These are phyloP conservation scores for Cercospora canescens DNA, from an alignment of 2,329 filamentous ascomycete genomes.

Conservation along the genomic window DNA sequence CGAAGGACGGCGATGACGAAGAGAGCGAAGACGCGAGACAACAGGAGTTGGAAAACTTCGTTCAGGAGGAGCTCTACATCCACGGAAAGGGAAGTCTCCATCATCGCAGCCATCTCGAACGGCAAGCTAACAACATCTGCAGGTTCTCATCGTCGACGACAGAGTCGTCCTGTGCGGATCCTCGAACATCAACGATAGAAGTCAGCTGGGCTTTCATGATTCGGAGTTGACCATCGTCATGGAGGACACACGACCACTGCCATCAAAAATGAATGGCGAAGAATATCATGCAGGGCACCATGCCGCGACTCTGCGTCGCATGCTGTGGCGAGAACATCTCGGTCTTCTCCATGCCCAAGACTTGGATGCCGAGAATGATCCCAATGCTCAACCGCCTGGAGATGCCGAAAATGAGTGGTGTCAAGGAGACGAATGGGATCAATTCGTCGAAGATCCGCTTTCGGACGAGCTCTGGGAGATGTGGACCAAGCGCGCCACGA, in stretches of 20 bases:
- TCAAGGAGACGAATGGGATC: slow-evolving; percentile 65
- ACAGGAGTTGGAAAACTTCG: slow-evolving; percentile 80
- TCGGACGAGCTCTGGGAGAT: slow-evolving; percentile 59
- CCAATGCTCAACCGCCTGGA: slow-evolving; percentile 75
- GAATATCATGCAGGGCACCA: slow-evolving; percentile 78
- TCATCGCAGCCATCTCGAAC: not conserved
- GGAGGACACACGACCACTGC: slow-evolving; percentile 73
- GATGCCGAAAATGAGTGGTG: slow-evolving; percentile 71
- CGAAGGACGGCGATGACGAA: slow-evolving; percentile 24
- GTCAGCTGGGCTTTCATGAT: slow-evolving; percentile 85
- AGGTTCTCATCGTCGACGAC: slow-evolving; percentile 78
- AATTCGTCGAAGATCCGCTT: slow-evolving; percentile 61
- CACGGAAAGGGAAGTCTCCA: slow-evolving; percentile 71
- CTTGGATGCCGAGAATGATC: slow-evolving; percentile 63
- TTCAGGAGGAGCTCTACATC: slow-evolving; percentile 95
- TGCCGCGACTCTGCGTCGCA: slow-evolving; percentile 75
- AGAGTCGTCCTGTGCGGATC: slow-evolving; percentile 70
- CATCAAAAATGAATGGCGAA: slow-evolving; percentile 75
- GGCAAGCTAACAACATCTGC: slow-evolving; percentile 13
- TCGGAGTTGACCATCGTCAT: slow-evolving; percentile 89
- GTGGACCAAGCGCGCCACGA: slow-evolving; percentile 69
- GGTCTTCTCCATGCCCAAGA: slow-evolving; percentile 76
- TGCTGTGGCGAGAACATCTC: slow-evolving; percentile 88
- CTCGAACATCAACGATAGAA: slow-evolving; percentile 83
- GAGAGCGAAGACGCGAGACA: slow-evolving; percentile 55